Evolutionary conservation across 257 asterid species (phyloP), one percentile per base, ranked within the genome.

Genomic region (Fraxinus anomala): DNA sequence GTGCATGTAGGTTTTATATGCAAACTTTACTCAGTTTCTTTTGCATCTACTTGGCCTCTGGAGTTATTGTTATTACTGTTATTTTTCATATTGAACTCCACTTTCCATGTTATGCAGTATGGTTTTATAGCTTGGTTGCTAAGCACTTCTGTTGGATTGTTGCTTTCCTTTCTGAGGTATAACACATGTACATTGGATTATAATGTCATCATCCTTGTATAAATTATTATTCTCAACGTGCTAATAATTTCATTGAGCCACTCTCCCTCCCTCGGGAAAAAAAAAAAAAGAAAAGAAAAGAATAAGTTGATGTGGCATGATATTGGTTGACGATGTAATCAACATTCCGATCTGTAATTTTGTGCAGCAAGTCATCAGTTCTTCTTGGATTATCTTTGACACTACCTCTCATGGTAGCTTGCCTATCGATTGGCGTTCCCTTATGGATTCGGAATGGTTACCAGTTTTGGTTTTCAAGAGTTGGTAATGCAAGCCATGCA

Each of bases 81-180:
- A 31, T 49, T 75, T 42, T 77, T 79, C 56, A 47, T 14, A 47
- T 47, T 16, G n/a, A 47, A 49, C 28, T 73, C 59, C 24, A 56
- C 67, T 74, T 81, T 80, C 23, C 66, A 72, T 83, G 59, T 24
- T 39, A 7, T 86, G 89, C 97, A 96, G 99, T 96, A 96, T 85
- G 99, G 99, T 34, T 89, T 93, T 74, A 85, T 91, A 78, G 97
- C 99, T 77, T 96, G 99, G 99, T 83, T 96, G 81, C 92, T 96
- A 81, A 91, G 97, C 90, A 96, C 99, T 65, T 88, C 89, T 80
- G 98, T 93, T 56, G 99, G 99, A 74, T 85, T 96, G 89, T 87
- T 96, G 89, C 98, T 96, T 78, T 93, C 98, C 83, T 93, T 96
- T 86, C 88, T 96, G 84, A 96, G 99, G 98, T 96, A 91, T 42